These are phyloP conservation scores for Bryoglossum gracile DNA, from an alignment of 495 filamentous ascomycete species.

Conservation along the genomic window DNA sequence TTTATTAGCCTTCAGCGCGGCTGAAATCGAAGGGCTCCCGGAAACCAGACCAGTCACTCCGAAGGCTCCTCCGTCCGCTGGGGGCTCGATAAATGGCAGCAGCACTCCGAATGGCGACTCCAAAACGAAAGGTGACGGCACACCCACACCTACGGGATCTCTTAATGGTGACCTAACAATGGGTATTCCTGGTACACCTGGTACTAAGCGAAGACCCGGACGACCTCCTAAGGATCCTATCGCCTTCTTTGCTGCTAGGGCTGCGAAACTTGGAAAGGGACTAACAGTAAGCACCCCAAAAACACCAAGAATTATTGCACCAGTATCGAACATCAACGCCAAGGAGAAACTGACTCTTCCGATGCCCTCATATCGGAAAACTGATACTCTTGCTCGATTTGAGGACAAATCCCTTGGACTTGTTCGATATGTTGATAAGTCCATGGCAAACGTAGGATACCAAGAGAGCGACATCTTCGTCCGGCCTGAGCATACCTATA, in stretches of 20 bases:
- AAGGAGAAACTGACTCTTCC: slow-evolving; percentile 56
- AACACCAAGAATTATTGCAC: slow-evolving; percentile 39
- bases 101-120: slow-evolving; percentile 15
- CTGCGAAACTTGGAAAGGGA: slow-evolving; percentile 21
- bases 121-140: slow-evolving; percentile 11
- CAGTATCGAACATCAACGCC: slow-evolving; percentile 45
- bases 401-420: slow-evolving; percentile 49
- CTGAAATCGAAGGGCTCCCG: slow-evolving; percentile 70
- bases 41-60: slow-evolving; percentile 40
- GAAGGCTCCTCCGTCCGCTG: slow-evolving; percentile 12
- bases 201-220: slow-evolving; percentile 34
- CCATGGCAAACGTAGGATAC: slow-evolving; percentile 91
- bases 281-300: slow-evolving; percentile 25
- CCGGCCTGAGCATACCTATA: slow-evolving; percentile 65
- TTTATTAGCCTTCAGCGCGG: slow-evolving; percentile 69
- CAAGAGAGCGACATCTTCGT: slow-evolving; percentile 87
- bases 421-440: slow-evolving; percentile 67
- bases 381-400: slow-evolving; percentile 45
- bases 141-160: slow-evolving; percentile 11
- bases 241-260: slow-evolving; percentile 39
- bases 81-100: slow-evolving; percentile 18
- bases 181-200: slow-evolving; percentile 22
- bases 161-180: slow-evolving; percentile 19
- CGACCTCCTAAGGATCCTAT: slow-evolving; percentile 42
- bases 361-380: slow-evolving; percentile 49